Evolutionary conservation across 208 protist genomes (phyloP), one percentile per base, ranked within the genome.

Genomic region (Balamuthia mandrillaris): DNA sequence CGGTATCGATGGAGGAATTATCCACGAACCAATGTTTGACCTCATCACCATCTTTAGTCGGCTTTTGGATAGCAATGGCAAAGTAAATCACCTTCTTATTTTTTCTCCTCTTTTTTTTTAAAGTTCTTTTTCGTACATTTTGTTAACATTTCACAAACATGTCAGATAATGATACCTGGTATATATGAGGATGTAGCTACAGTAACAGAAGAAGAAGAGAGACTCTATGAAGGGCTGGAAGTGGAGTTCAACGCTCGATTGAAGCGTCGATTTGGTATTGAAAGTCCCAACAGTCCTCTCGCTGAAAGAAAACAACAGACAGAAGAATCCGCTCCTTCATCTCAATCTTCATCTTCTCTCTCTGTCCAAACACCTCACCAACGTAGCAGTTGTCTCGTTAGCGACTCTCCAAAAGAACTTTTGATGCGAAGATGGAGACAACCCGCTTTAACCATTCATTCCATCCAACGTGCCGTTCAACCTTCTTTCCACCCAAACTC

Each of bases 1-100:
- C 3, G 72, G 72, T 24, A 60, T 81, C 27, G 72, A 81, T 5
- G 72, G 72, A 58, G 87, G 87, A 1, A 52, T 81, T 5, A 52
- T 90, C 24, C 61, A 86, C 56, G 87, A 90, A 65, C 83, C 87
- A 14, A 81, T 88, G 60, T 27, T 79, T 7, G 87, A 88, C 58
- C 61, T 88, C 9, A 35, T 88, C 16, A 5, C 88, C 24, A 7
- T 90, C 0, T 68, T 90, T 45, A 27, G 52, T 18, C 44, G 27
- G 41, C 66, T 90, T 12, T n/a, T 70, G 18, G 85, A 90, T 60
- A 16, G 29, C 9, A 29, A 66, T 10, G 85, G 79, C 9, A 35
- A n/a, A n/a, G n/a, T n/a, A n/a, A n/a, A n/a, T n/a, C n/a, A n/a
- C n/a, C n/a, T n/a, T n/a, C n/a, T n/a, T n/a, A n/a, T n/a, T n/a